Evolutionary conservation across 352 stramenopile genomes (phyloP).

Genomic region (Globisporangium paddicum): DNA sequence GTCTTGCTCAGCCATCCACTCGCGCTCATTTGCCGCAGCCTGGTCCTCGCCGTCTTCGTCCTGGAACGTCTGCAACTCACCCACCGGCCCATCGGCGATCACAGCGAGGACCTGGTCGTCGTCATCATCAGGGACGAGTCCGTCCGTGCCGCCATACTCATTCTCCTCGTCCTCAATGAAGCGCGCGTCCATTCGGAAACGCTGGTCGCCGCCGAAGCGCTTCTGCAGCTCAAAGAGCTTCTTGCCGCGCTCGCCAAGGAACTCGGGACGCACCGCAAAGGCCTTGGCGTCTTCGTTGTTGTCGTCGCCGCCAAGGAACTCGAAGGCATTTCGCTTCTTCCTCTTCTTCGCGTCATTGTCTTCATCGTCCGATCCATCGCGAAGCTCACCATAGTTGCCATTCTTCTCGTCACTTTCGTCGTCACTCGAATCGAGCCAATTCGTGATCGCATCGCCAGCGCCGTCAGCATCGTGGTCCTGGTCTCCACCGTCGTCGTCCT

Average conservation of each 20-base stretch:
- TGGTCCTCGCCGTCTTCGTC: slow-evolving; percentile 32
- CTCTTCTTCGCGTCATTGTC: slow-evolving; percentile 19
- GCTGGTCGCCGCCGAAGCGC: slow-evolving; percentile 67
- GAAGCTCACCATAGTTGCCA: slow-evolving; percentile 4
- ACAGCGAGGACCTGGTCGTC: slow-evolving; percentile 16
- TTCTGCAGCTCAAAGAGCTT: slow-evolving; percentile 84
- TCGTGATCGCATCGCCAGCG: not conserved
- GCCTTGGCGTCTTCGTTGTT: slow-evolving; percentile 21
- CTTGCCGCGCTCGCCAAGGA: slow-evolving; percentile 59
- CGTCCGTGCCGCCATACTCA: slow-evolving; percentile 46
- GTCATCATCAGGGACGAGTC: slow-evolving; percentile 22
- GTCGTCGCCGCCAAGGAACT: slow-evolving; percentile 23
- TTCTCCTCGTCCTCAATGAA: slow-evolving; percentile 70
- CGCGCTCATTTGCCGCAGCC: slow-evolving; percentile 28
- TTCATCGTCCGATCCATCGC: slow-evolving; percentile 52
- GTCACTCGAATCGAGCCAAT: slow-evolving; percentile 14
- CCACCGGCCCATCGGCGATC: slow-evolving; percentile 8
- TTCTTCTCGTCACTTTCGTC: slow-evolving; percentile 14
- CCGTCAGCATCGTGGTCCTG: not conserved
- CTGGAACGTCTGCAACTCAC: slow-evolving; percentile 45
- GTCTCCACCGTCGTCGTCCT: slow-evolving; percentile 9
- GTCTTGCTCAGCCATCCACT: slow-evolving; percentile 50
- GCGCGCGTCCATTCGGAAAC: slow-evolving; percentile 70
- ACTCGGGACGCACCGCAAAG: slow-evolving; percentile 69
- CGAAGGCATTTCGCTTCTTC: slow-evolving; percentile 7